These are phyloP conservation scores for Xylaria sp. DNA, from an alignment of 2,329 filamentous ascomycete genomes.

Conservation along the genomic window DNA sequence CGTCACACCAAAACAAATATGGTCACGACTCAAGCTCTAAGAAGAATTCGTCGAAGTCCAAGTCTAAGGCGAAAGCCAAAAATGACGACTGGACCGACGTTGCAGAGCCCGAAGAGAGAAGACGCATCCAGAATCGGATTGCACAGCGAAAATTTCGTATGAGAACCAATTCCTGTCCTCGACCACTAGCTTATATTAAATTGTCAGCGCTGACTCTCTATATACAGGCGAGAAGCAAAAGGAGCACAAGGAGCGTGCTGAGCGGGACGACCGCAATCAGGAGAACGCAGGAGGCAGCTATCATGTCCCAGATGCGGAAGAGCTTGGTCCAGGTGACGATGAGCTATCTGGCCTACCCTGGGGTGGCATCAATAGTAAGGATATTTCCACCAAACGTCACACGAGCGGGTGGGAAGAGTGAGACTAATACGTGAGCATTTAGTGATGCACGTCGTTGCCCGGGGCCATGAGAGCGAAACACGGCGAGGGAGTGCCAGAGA, in stretches of 20 bases:
- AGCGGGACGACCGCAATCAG: conserved; percentile 72
- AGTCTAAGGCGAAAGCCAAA: conserved; percentile 49
- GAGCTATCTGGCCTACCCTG: conserved; percentile 75
- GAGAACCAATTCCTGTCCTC: conserved; percentile 47
- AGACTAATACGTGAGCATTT: conserved; percentile 21
- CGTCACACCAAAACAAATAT: conserved; percentile 53
- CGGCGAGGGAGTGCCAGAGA: conserved; percentile 49
- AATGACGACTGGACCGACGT: conserved; percentile 76
- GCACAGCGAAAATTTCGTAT: conserved; percentile 81
- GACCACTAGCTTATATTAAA: neutral
- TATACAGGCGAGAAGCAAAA: conserved; percentile 74
- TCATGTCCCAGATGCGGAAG: conserved; percentile 66
- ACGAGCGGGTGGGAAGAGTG: neutral
- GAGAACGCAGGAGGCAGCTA: conserved; percentile 73
- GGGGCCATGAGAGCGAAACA: conserved; percentile 63
- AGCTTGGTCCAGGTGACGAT: conserved; percentile 62
- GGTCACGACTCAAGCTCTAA: conserved; percentile 49
- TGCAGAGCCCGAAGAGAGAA: conserved; percentile 75
- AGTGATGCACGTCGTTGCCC: conserved; percentile 63
- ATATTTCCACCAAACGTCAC: neutral
- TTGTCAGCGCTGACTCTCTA: conserved; percentile 31
- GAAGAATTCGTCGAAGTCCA: conserved; percentile 54
- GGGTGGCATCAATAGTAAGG: conserved; percentile 69
- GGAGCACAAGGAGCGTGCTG: conserved; percentile 73
- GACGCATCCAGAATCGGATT: conserved; percentile 80